phyloP scores from a whole-genome alignment of 495 filamentous ascomycete species.

The Chlorociboria aeruginascens region DNA sequence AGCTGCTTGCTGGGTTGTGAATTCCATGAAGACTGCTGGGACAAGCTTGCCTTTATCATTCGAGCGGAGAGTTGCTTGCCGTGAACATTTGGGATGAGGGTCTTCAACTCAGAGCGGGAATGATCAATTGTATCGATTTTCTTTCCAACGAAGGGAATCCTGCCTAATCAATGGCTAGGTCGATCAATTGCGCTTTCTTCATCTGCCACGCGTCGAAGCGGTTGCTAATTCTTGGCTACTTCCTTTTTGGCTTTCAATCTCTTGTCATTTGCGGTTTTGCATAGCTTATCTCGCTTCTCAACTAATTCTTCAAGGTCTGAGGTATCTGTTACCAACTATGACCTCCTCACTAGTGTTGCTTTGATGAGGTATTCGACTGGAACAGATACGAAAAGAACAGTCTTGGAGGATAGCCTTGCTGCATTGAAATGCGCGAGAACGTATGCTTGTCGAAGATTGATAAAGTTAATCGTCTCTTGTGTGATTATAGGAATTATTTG shows the following conservation, averaged over 20 bases:
- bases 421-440: conserved; percentile 77
- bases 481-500: conserved; percentile 51
- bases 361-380: conserved; percentile 62
- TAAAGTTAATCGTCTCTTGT: conserved; percentile 83
- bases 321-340: conserved; percentile 78
- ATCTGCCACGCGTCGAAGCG: conserved; percentile 21
- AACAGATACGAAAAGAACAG: conserved; percentile 87
- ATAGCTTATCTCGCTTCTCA: conserved; percentile 72
- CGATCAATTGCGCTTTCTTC: conserved; percentile 61
- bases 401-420: conserved; percentile 80
- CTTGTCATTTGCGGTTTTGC: conserved; percentile 64
- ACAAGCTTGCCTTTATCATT: conserved; percentile 53
- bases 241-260: conserved; percentile 68
- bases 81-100: conserved; percentile 68
- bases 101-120: conserved; percentile 70
- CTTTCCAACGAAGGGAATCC: conserved; percentile 62
- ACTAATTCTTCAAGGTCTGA: conserved; percentile 74
- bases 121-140: conserved; percentile 96
- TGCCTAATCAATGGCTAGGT: conserved; percentile 71
- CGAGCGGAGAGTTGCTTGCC: conserved; percentile 60
- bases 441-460: conserved; percentile 92
- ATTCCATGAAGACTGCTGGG: conserved; percentile 80
- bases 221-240: conserved; percentile 23
- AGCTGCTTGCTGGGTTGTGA: conserved; percentile 64
- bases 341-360: conserved; percentile 64